Evolutionary conservation across 106 monocot species (phyloP), one percentile per base, ranked within the genome.

Genomic region (Triglochin maritima): DNA sequence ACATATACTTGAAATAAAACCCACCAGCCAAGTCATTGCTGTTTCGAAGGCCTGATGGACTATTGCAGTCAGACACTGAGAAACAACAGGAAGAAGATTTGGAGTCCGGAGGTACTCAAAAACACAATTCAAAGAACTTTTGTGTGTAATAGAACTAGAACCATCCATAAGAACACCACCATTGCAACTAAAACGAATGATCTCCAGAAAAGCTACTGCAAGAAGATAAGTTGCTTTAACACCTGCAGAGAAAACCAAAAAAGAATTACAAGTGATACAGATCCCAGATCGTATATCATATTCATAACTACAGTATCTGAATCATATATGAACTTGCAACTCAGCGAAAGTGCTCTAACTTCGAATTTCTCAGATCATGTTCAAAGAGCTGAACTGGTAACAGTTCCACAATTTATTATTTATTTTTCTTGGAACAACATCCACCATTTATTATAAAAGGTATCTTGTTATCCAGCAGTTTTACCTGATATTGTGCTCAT

Each of bases 151-250:
- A 29, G 72, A 77, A 62, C 64, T 46, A 67, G 79, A 76, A 3
- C 72, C 81, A 71, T 59, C 69, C 66, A 63, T 68, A 47, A 98
- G 75, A 62, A 89, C 54, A 46, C 98, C 98, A 60, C 98, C 98
- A 86, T 92, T 92, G 62, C 75, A 88, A 70, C 92, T 82, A 74
- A 98, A 98, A 41, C 98, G 83, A 70, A 98, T 82, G 60, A 86
- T 88, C 82, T 98, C 98, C 72, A 98, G 56, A 73, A 98, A 88
- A 16, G 84, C 69, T 61, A 92, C 98, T 29, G 98, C 98, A 47
- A 98, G 84, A 43, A 98, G 82, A 77, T 92, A 92, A 43, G 88
- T 98, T 46, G 98, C 92, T 70, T 98, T 98, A n/a, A 98, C 98
- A 66, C 92, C 96, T 98, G 71, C 53, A 47, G 46, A 71, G 2